A percentile compares a stretch with the other conserved stretches of the same genome.
phyloP scores from a whole-genome alignment of 202 grass and related monocot species.

The Eragrostis tef region DNA sequence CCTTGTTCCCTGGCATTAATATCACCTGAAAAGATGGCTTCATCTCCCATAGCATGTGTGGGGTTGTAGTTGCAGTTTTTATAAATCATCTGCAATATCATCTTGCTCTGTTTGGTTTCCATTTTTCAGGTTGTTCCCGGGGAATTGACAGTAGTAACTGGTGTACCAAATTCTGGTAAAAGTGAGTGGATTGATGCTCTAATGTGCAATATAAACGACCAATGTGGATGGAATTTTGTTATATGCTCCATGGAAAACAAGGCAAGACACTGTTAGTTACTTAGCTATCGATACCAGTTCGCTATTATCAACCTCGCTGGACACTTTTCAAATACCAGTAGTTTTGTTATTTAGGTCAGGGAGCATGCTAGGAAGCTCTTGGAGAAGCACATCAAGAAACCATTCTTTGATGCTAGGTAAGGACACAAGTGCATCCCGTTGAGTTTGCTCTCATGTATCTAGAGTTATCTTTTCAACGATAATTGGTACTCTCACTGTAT shows the following conservation, averaged over 20 bases:
- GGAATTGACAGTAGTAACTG: conserved; percentile 90
- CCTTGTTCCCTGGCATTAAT: not conserved
- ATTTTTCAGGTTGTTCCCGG: conserved; percentile 75
- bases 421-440: conserved; percentile 23
- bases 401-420: conserved; percentile 91
- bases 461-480: conserved; percentile 32
- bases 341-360: conserved; percentile 70
- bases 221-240: conserved; percentile 84
- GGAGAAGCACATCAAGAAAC: conserved; percentile 83
- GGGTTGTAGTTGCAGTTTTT: not conserved
- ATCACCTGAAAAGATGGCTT: conserved; percentile 28
- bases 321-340: conserved; percentile 12
- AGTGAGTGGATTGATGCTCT: conserved; percentile 99
- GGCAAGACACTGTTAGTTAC: conserved; percentile 55
- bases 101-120: conserved; percentile 24
- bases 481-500: conserved; percentile 22
- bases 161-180: conserved; percentile 97
- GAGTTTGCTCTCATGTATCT: conserved; percentile 33
- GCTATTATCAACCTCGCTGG: conserved; percentile 18
- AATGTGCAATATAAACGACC: conserved; percentile 83
- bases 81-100: conserved; percentile 34
- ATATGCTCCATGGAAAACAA: conserved; percentile 99
- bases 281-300: conserved; percentile 29
- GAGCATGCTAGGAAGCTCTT: conserved; percentile 97
- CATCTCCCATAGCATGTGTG: not conserved